Conservation (phyloP, 2,329 filamentous ascomycete genomes). For the Berkeleyomyces rouxiae region DNA sequence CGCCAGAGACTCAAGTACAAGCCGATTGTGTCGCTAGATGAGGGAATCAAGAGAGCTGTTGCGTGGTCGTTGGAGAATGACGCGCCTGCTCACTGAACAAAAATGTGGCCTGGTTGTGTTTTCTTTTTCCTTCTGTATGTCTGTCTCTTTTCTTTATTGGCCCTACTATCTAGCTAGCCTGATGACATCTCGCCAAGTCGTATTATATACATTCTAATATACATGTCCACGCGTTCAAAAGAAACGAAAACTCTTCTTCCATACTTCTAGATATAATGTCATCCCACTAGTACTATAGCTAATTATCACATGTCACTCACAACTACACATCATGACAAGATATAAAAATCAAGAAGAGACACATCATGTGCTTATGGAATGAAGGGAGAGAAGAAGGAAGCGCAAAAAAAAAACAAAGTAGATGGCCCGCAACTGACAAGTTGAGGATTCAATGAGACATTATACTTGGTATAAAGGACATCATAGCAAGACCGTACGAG, state of each 20-base stretch:
- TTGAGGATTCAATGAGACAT: not conserved
- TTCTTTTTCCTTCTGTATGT: not conserved
- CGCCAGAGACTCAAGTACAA: constrained; percentile 51
- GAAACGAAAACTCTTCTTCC: not conserved
- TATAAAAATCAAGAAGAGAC: not conserved
- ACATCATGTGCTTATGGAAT: too few species aligned
- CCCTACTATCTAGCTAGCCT: not conserved
- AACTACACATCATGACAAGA: not conserved
- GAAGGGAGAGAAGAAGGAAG: not conserved
- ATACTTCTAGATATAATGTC: not conserved
- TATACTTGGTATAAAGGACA: constrained; percentile 1
- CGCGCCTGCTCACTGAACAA: constrained; percentile 10
- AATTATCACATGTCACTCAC: not conserved
- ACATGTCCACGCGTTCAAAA: not conserved
- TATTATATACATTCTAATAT: not conserved
- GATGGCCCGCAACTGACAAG: not conserved
- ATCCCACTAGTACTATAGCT: not conserved
- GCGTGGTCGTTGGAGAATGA: constrained; percentile 35
- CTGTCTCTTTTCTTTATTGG: not conserved
- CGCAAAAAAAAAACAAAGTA: not conserved
- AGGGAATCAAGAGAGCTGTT: constrained; percentile 41
- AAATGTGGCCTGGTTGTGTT: not conserved
- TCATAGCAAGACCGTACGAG: not conserved
- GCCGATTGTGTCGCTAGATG: constrained; percentile 48
- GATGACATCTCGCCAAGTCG: not conserved